Percentiles rank a stretch among this genome's conserved stretches.
Conservation (phyloP, 768 basidiomycete genomes). For the Leccinum arenicola region DNA sequence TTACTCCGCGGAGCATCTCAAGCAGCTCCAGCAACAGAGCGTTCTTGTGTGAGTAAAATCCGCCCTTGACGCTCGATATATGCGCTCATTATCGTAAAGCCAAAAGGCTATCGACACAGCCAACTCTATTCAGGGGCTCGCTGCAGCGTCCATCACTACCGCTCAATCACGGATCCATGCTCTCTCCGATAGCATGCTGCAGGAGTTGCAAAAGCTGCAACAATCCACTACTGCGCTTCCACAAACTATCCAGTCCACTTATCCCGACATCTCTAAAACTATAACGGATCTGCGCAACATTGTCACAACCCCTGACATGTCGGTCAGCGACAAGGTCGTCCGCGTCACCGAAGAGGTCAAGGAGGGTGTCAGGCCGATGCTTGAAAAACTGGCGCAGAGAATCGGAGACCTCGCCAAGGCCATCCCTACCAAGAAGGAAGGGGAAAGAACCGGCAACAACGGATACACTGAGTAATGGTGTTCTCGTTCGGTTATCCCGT, state of each 20-base stretch:
- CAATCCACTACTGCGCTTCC: conserved; percentile 57
- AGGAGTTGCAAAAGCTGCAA: conserved; percentile 65
- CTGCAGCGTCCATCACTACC: conserved; percentile 52
- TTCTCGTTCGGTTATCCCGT: background rate
- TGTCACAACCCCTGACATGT: conserved; percentile 49
- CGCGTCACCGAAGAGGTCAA: conserved; percentile 57
- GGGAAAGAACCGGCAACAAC: conserved; percentile 9
- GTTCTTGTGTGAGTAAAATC: conserved; percentile 51
- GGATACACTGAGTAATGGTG: conserved; percentile 12
- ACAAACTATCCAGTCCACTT: conserved; percentile 56
- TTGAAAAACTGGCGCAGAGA: conserved; percentile 48
- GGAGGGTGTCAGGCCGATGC: conserved; percentile 57
- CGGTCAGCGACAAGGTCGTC: conserved; percentile 60
- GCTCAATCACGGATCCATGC: conserved; percentile 57
- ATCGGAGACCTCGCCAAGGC: conserved; percentile 29
- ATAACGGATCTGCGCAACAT: conserved; percentile 54
- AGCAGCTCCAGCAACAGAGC: conserved; percentile 65
- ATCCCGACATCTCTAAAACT: conserved; percentile 50
- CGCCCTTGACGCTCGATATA: background rate
- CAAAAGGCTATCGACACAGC: conserved; percentile 72
- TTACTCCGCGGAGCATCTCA: conserved; percentile 70
- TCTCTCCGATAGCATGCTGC: conserved; percentile 64
- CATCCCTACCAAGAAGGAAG: conserved; percentile 31
- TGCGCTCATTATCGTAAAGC: conserved; percentile 32
- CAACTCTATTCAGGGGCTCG: conserved; percentile 55